Evolutionary conservation across 139 green algal species (phyloP).

Genomic region (Ostreobium quekettii): DNA sequence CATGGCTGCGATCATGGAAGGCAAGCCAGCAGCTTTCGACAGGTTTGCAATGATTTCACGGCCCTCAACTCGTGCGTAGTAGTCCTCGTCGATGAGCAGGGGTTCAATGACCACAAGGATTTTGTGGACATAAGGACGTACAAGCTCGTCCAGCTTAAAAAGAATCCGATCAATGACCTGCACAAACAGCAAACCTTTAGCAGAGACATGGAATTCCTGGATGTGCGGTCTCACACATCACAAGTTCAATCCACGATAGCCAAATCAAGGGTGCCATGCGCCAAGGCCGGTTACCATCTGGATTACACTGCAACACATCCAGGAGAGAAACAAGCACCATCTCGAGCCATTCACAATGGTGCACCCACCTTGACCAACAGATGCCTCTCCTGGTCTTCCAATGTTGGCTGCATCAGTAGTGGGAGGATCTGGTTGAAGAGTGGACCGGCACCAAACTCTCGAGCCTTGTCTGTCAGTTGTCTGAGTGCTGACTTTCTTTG

Average conservation of each 20-base stretch:
- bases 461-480: slow-evolving; percentile 95
- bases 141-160: slow-evolving; percentile 97
- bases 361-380: slow-evolving; percentile 78
- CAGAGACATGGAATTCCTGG: too few relatives aligned
- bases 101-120: slow-evolving; percentile 99
- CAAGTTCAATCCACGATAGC: too few relatives aligned
- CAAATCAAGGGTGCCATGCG: too few relatives aligned
- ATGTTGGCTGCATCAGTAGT: slow-evolving; percentile 94
- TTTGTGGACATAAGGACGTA: slow-evolving; percentile 97
- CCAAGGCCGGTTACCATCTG: too few relatives aligned
- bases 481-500: slow-evolving; percentile 92
- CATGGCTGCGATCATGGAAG: slow-evolving; percentile 98
- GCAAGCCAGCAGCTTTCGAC: slow-evolving; percentile 79
- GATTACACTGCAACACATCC: too few relatives aligned
- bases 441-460: slow-evolving; percentile 87
- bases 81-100: slow-evolving; percentile 99
- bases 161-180: slow-evolving; percentile 79
- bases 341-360: too few relatives aligned
- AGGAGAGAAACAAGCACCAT: too few relatives aligned
- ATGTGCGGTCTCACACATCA: too few relatives aligned
- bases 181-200: neutral
- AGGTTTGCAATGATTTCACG: slow-evolving; percentile 99
- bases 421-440: slow-evolving; percentile 99
- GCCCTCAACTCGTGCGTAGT: slow-evolving; percentile 96
- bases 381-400: slow-evolving; percentile 98